Conservation (phyloP, 2,329 filamentous ascomycete species). For the Alternaria sp. region DNA sequence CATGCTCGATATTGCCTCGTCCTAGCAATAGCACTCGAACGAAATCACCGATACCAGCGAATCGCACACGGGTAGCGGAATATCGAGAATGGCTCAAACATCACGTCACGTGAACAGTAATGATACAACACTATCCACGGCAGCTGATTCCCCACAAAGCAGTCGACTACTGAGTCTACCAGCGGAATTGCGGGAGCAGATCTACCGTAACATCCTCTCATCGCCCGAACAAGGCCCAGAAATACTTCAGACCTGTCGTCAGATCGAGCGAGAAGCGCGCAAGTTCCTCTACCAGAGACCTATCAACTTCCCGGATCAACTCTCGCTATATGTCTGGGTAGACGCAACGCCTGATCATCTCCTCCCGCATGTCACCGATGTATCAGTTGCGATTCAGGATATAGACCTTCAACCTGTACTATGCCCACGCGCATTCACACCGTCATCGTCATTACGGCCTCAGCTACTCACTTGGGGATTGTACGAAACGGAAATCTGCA, state of each 20-base stretch:
- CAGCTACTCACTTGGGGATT: neutral
- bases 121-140: neutral
- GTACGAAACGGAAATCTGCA: neutral
- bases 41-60: neutral
- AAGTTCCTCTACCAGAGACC: slow-evolving; percentile 41
- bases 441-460: neutral
- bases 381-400: neutral
- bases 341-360: neutral
- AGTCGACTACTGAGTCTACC: slow-evolving; percentile 17
- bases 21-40: neutral
- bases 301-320: slow-evolving; percentile 27
- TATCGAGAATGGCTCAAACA: neutral
- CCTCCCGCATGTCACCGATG: neutral
- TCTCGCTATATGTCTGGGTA: neutral
- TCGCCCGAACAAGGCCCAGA: slow-evolving; percentile 22
- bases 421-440: neutral
- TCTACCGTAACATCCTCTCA: slow-evolving; percentile 35
- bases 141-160: neutral
- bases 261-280: slow-evolving; percentile 34
- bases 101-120: neutral
- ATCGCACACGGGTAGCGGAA: neutral
- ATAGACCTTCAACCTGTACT: neutral
- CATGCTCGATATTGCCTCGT: neutral
- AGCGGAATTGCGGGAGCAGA: slow-evolving; percentile 38
- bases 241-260: slow-evolving; percentile 33